phyloP scores from a whole-genome alignment of 805 yeast species.

The Candida awuae region DNA sequence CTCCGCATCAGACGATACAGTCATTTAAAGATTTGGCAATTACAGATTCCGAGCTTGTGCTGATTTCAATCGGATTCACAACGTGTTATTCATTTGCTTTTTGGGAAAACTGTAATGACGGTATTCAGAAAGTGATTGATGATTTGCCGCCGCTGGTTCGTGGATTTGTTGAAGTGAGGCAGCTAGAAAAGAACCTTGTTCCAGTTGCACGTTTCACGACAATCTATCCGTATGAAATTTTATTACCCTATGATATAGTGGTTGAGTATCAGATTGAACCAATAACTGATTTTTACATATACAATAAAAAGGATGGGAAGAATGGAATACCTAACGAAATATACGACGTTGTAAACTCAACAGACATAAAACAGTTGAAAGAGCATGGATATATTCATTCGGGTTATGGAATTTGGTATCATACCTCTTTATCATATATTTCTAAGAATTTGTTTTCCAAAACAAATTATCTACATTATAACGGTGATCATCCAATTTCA shows the following conservation, averaged over 20 bases:
- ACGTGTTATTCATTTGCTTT: conserved; percentile 5
- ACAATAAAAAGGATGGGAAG: background rate
- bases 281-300: conserved; percentile 2
- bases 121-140: background rate
- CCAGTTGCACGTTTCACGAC: background rate
- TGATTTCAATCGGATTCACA: conserved; percentile 1
- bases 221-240: conserved; percentile 5
- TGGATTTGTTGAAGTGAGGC: background rate
- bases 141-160: background rate
- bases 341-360: background rate
- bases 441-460: conserved; percentile 22
- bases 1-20: background rate
- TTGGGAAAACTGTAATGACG: conserved; percentile 1
- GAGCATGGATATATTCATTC: conserved; percentile 10
- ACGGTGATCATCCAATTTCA: conserved; percentile 64
- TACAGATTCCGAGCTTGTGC: background rate
- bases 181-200: background rate
- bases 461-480: conserved; percentile 34
- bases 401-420: conserved; percentile 51
- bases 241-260: conserved; percentile 1
- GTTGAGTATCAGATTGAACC: background rate
- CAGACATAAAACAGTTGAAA: conserved; percentile 1
- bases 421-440: conserved; percentile 31
- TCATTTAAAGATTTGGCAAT: background rate
- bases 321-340: conserved; percentile 2